Percentiles rank a stretch among this genome's conserved stretches.
These are phyloP conservation scores for Aspergillus neotritici DNA, from an alignment of 2,329 filamentous ascomycete genomes.

Conservation along the genomic window DNA sequence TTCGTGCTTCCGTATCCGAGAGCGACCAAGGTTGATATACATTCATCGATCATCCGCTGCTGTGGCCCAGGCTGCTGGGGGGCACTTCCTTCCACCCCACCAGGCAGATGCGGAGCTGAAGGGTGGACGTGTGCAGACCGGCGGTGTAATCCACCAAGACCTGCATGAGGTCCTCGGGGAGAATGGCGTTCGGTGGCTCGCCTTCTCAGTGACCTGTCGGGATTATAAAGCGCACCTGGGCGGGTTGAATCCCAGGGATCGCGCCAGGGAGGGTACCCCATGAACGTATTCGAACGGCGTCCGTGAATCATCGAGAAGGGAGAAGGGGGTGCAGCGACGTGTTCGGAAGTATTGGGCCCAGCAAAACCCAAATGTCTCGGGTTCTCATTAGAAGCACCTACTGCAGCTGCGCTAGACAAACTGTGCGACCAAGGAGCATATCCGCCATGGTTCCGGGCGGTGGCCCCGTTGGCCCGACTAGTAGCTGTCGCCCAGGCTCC, in stretches of 20 bases:
- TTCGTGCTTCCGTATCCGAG: constrained; percentile 38
- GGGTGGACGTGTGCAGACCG: neutral
- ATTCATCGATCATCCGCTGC: constrained; percentile 26
- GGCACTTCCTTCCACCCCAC: neutral
- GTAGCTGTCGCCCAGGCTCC: constrained; percentile 1
- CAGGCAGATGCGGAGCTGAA: neutral
- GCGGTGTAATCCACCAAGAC: too few relatives aligned
- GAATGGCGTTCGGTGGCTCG: constrained; percentile 24
- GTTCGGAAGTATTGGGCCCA: too few relatives aligned
- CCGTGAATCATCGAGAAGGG: too few relatives aligned
- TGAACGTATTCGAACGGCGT: too few relatives aligned
- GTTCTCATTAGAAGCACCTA: too few relatives aligned
- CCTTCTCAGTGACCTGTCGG: constrained; percentile 18
- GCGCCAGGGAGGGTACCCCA: too few relatives aligned
- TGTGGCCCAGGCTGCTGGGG: neutral
- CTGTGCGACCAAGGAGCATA: too few relatives aligned
- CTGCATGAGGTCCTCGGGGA: too few relatives aligned
- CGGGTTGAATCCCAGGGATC: constrained; percentile 17
- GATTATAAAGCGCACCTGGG: neutral
- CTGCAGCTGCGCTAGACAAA: too few relatives aligned
- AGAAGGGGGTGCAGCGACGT: too few relatives aligned
- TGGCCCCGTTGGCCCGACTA: neutral
- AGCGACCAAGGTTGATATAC: constrained; percentile 34
- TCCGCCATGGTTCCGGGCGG: neutral
- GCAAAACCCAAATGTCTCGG: too few relatives aligned